A percentile compares a stretch with the other conserved stretches of the same genome.
Evolutionary conservation across 768 basidiomycete species (phyloP).

Genomic region (Cantharellus anzutake): DNA sequence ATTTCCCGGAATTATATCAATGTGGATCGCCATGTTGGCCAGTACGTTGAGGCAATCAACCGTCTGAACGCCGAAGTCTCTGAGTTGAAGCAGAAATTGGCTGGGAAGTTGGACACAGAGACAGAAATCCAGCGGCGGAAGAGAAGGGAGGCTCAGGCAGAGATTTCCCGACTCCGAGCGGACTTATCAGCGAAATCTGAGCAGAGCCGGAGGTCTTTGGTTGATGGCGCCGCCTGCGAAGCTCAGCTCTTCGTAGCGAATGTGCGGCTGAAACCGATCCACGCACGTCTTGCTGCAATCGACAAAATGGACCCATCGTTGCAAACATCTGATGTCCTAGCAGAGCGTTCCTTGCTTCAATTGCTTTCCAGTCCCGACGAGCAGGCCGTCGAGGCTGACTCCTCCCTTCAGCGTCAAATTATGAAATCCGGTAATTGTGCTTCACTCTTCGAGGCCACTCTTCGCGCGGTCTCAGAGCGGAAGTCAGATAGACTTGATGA

Average conservation of each 20-base stretch:
- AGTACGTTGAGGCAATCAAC: constrained; percentile 89
- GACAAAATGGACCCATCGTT: constrained; percentile 13
- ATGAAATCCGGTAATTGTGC: constrained; percentile 54
- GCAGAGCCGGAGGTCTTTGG: constrained; percentile 48
- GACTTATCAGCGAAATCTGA: constrained; percentile 57
- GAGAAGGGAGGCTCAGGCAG: constrained; percentile 47
- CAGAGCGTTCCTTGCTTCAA: constrained; percentile 50
- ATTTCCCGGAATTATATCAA: constrained; percentile 87
- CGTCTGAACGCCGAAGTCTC: constrained; percentile 67
- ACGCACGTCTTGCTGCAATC: constrained; percentile 28
- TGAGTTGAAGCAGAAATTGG: constrained; percentile 70
- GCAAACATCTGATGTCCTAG: constrained; percentile 36
- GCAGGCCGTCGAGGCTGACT: constrained; percentile 36
- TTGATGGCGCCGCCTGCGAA: constrained; percentile 55
- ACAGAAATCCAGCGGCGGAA: constrained; percentile 44
- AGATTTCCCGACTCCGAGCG: constrained; percentile 51
- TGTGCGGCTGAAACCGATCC: constrained; percentile 43
- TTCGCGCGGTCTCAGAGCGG: constrained; percentile 66
- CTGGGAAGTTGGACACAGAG: constrained; percentile 46
- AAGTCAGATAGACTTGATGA: constrained; percentile 66
- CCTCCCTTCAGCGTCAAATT: constrained; percentile 36
- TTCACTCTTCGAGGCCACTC: constrained; percentile 70
- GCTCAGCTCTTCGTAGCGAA: constrained; percentile 56
- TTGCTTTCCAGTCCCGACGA: constrained; percentile 56
- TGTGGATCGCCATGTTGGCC: constrained; percentile 85